Conservation (phyloP, 768 basidiomycete genomes). For the Termitomyces heimii region DNA sequence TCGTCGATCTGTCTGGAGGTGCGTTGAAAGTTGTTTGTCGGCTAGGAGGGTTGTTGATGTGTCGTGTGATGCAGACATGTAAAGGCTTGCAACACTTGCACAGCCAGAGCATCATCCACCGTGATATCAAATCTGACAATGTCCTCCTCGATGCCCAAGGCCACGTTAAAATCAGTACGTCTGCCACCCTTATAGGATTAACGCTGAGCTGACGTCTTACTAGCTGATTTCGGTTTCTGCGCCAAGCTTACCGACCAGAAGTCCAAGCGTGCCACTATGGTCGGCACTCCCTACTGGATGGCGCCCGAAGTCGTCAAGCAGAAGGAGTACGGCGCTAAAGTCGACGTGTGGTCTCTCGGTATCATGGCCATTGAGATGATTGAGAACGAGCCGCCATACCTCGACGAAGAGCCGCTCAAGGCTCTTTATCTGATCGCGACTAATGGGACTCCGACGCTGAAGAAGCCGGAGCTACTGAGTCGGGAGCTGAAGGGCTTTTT, state of each 20-base stretch:
- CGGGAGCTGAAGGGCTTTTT: conserved; percentile 93
- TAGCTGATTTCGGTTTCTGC: conserved; percentile 96
- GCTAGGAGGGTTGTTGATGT: background rate
- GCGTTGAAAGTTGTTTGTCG: conserved; percentile 17
- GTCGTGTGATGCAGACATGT: conserved; percentile 63
- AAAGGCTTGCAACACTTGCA: conserved; percentile 92
- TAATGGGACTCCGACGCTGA: conserved; percentile 96
- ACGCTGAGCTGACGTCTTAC: conserved; percentile 1
- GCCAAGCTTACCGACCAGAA: conserved; percentile 96
- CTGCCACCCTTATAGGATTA: background rate
- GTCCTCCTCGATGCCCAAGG: conserved; percentile 90
- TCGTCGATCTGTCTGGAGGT: conserved; percentile 90
- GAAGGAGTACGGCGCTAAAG: conserved; percentile 95
- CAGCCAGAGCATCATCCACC: conserved; percentile 91
- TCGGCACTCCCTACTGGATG: conserved; percentile 98
- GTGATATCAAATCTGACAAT: conserved; percentile 96
- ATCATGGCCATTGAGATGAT: conserved; percentile 99
- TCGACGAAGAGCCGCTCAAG: conserved; percentile 93
- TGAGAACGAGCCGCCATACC: conserved; percentile 93
- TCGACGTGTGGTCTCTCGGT: conserved; percentile 94
- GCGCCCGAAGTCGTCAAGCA: conserved; percentile 98
- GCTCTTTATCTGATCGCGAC: conserved; percentile 95
- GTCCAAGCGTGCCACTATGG: conserved; percentile 97
- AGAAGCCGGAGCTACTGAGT: conserved; percentile 90
- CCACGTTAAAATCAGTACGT: conserved; percentile 95